These are phyloP conservation scores for Miscanthus lutarioriparius DNA, from an alignment of 176 grass and related monocot species.

Conservation along the genomic window DNA sequence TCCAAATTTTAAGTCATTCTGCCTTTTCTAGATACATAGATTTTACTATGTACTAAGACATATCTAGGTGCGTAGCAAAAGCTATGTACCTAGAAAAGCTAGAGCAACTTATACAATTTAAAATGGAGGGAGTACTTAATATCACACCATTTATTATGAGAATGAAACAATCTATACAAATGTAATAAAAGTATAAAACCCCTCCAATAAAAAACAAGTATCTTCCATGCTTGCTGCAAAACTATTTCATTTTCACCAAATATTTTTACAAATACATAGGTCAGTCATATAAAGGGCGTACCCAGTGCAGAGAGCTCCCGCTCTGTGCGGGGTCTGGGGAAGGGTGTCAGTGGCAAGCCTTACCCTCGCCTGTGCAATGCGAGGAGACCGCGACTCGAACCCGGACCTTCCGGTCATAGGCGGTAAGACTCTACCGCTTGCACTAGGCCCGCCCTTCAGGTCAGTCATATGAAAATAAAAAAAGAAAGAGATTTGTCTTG, in stretches of 20 bases:
- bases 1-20: neutral
- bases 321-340: too few species aligned
- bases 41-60: neutral
- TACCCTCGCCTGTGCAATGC: too few species aligned
- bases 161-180: constrained; percentile 20
- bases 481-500: neutral
- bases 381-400: too few species aligned
- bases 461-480: neutral
- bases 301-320: too few species aligned
- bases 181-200: neutral
- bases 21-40: neutral
- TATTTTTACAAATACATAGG: neutral
- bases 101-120: neutral
- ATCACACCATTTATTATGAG: neutral
- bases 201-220: neutral
- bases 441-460: too few species aligned
- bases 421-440: too few species aligned
- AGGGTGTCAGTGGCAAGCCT: too few species aligned
- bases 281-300: neutral
- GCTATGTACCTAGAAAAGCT: neutral
- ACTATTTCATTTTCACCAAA: neutral
- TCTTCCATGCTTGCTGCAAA: constrained; percentile 6
- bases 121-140: neutral
- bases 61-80: neutral
- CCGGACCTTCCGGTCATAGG: too few species aligned